These are phyloP conservation scores for Septoria linicola DNA, from an alignment of 2,329 filamentous ascomycete genomes.

Conservation along the genomic window DNA sequence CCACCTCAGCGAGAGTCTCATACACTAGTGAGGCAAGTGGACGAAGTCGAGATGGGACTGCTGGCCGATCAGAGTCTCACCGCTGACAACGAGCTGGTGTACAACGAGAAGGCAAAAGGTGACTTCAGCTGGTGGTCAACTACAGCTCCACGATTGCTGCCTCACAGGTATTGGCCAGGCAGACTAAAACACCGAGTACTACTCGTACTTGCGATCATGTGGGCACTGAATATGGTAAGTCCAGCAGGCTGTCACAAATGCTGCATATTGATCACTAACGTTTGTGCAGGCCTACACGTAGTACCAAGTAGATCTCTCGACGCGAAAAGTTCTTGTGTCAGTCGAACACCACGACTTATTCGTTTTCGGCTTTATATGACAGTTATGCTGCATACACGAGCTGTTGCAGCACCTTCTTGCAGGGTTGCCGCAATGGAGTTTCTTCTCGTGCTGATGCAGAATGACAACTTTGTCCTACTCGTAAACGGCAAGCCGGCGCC, in stretches of 20 bases:
- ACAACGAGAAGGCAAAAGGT: not conserved
- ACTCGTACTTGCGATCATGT: constrained; percentile 20
- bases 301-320: not conserved
- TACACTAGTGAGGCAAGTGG: not conserved
- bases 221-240: constrained; percentile 26
- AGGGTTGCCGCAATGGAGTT: not conserved
- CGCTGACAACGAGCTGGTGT: not conserved
- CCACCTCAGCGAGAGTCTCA: not conserved
- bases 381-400: constrained; percentile 11
- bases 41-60: constrained; percentile 26
- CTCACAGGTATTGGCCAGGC: constrained; percentile 19
- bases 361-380: not conserved
- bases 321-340: not conserved
- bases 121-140: not conserved
- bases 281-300: constrained; percentile 11
- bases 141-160: not conserved
- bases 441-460: not conserved
- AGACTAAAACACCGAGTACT: constrained; percentile 18
- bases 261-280: not conserved
- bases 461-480: not conserved
- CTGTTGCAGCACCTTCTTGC: constrained; percentile 3
- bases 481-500: no score
- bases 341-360: not conserved
- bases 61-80: constrained; percentile 9
- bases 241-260: not conserved